Evolutionary conservation across 768 basidiomycete genomes (phyloP), one percentile per base, ranked within the genome.

Genomic region (Coprinopsis cinerea): DNA sequence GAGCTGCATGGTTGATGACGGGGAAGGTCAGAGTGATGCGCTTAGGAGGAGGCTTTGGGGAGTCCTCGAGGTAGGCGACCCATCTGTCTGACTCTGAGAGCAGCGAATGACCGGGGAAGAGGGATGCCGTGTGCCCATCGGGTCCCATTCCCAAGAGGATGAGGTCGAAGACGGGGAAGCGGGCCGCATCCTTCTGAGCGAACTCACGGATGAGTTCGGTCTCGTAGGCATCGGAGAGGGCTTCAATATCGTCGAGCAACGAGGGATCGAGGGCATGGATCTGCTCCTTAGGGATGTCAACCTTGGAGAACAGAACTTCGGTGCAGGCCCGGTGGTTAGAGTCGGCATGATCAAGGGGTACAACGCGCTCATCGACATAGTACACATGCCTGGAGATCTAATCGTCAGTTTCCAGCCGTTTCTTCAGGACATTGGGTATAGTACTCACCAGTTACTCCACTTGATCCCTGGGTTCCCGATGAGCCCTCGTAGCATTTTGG

Each of bases 111-210:
- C 78, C 88, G 7, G 96, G 96, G 81, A 99, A 99, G 57, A 99
- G 83, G 5, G 90, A 93, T 53, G 88, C 92, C 35, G 95, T 98
- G 74, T 99, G 96, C n/a, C 95, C 95, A 64, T 97, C 96, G 4
- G 89, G 90, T 25, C 96, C 96, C 79, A 94, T 84, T 43, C 96
- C 96, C 45, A 99, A 85, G 37, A 99, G 81, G 70, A 98, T 88
- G 63, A 99, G 82, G 64, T 99, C 96, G 66, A 99, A 98, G 45
- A 96, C 76, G 54, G 96, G 96, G 78, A 97, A 98, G 53, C 94
- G 85, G 15, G 95, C 95, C 3, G 92, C 76, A 64, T 97, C 92
- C 63, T 84, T 89, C 62, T 86, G 83, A 0, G 94, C 96, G 62
- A 99, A 99, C 64, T 88, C 86, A 52, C 66, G 76, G 61, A 98